These are phyloP conservation scores for Trichophyton schoenleinii DNA, from an alignment of 2,329 filamentous ascomycete species.

Conservation along the genomic window DNA sequence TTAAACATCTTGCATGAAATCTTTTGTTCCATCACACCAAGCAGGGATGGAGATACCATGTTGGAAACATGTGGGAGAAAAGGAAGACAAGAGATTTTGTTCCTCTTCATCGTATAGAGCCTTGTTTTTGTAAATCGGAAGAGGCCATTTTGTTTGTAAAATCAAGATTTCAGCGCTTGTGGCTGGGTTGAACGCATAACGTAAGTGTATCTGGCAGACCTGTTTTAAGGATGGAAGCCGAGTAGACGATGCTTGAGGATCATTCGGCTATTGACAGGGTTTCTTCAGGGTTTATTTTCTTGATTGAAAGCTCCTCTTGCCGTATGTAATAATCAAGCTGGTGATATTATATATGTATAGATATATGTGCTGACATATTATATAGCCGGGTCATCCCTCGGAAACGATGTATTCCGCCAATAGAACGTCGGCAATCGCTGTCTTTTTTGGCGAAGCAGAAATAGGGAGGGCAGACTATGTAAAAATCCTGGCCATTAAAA, in stretches of 20 bases:
- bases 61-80: slow-evolving; percentile 1
- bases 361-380: not conserved
- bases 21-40: slow-evolving; percentile 1
- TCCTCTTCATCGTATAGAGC: not conserved
- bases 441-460: not conserved
- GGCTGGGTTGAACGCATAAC: not conserved
- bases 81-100: not conserved
- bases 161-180: not conserved
- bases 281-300: not conserved
- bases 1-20: slow-evolving; percentile 3
- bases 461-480: not conserved
- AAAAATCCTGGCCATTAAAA: not conserved
- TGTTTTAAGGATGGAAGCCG: not conserved
- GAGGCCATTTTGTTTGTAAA: not conserved
- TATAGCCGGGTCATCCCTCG: not conserved
- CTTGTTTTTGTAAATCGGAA: not conserved
- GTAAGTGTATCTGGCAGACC: not conserved
- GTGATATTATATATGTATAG: not conserved
- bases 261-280: slow-evolving; percentile 4
- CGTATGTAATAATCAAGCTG: not conserved
- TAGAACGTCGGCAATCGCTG: not conserved
- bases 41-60: not conserved
- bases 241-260: not conserved
- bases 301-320: not conserved
- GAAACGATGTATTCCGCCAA: not conserved